Conservation (phyloP, 768 basidiomycete species). For the Crassisporium funariophilum region DNA sequence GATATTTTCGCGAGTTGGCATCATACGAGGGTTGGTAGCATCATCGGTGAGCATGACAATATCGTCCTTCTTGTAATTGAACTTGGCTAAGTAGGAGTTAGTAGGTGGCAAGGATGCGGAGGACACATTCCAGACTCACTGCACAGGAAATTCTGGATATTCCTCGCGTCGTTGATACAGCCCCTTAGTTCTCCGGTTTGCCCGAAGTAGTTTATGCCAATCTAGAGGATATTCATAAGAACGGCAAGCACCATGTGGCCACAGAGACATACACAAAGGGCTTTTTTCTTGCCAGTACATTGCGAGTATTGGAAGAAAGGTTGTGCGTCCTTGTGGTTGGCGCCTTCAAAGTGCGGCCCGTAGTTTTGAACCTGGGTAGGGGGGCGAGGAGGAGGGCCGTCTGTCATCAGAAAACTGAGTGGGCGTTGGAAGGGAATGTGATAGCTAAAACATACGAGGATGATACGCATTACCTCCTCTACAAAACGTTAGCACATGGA, state of each 20-base stretch:
- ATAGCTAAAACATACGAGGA: conserved; percentile 21
- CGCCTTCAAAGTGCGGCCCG: conserved; percentile 55
- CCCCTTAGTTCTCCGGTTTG: conserved; percentile 69
- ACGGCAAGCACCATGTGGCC: not conserved
- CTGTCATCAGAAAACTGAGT: too few species aligned
- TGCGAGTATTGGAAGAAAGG: conserved; percentile 86
- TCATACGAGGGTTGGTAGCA: conserved; percentile 54
- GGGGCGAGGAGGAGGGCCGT: conserved; percentile 52
- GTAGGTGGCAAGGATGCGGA: not conserved
- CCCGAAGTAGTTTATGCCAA: conserved; percentile 88
- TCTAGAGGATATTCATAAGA: conserved; percentile 41
- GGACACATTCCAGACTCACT: conserved; percentile 41
- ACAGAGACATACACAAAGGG: conserved; percentile 66
- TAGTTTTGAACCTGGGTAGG: conserved; percentile 62
- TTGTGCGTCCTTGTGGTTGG: conserved; percentile 49
- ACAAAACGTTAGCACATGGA: conserved; percentile 3
- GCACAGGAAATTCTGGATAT: conserved; percentile 76
- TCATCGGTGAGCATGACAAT: conserved; percentile 89
- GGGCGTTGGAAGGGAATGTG: too few species aligned
- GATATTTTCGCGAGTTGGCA: conserved; percentile 84
- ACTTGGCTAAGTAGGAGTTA: conserved; percentile 43
- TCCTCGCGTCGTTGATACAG: conserved; percentile 90
- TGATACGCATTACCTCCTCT: conserved; percentile 24
- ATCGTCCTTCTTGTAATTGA: conserved; percentile 72
- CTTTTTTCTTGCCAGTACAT: conserved; percentile 87